Percentiles rank a stretch among this genome's conserved stretches.
phyloP scores from a whole-genome alignment of 306 rosid genomes.

The Oxytropis ochrocephala region DNA sequence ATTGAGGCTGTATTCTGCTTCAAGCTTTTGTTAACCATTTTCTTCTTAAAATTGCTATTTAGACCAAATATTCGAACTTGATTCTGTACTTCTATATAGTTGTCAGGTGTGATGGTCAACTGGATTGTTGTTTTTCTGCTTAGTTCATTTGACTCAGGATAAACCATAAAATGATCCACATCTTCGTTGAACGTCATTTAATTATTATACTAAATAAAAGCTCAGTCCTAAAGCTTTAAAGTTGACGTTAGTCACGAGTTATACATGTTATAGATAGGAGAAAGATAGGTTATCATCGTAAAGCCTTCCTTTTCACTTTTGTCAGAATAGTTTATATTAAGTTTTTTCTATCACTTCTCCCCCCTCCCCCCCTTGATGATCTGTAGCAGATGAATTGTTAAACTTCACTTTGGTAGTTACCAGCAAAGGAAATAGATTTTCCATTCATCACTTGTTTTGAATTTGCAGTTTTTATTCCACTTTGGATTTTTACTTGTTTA shows the following conservation, averaged over 20 bases:
- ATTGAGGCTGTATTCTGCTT: background rate
- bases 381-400: background rate
- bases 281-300: conserved; percentile 5
- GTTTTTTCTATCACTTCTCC: background rate
- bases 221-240: background rate
- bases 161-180: background rate
- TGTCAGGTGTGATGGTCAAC: background rate
- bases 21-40: background rate
- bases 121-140: background rate
- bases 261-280: background rate
- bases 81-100: background rate
- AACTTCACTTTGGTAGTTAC: background rate
- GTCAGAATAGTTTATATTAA: background rate
- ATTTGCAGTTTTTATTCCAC: background rate
- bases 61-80: background rate
- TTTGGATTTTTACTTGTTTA: background rate
- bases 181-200: background rate
- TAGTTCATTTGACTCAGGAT: background rate
- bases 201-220: background rate
- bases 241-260: background rate
- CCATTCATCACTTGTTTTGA: background rate
- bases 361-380: background rate
- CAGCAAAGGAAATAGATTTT: background rate
- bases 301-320: conserved; percentile 8
- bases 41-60: background rate